A percentile compares a stretch with the other conserved stretches of the same genome.
These are phyloP conservation scores for Phialophora macrospora DNA, from an alignment of 2,329 filamentous ascomycete species.

Conservation along the genomic window DNA sequence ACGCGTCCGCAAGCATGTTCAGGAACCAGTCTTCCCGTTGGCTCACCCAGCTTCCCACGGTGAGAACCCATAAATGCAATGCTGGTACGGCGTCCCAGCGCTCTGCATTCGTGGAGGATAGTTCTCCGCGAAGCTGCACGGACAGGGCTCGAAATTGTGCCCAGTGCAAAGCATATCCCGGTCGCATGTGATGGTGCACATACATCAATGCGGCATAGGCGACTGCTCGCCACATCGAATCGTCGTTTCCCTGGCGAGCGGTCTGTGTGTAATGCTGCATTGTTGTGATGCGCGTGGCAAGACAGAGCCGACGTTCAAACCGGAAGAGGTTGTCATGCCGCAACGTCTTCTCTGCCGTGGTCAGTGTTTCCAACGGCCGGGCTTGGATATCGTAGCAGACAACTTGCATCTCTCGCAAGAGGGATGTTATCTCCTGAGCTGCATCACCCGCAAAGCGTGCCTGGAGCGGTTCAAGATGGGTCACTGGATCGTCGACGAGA, in stretches of 20 bases:
- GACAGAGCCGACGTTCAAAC: slow-evolving; percentile 22
- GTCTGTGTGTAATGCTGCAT: neutral
- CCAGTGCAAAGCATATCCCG: slow-evolving; percentile 13
- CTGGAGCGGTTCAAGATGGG: slow-evolving; percentile 22
- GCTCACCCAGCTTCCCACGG: slow-evolving; percentile 18
- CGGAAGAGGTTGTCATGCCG: slow-evolving; percentile 21
- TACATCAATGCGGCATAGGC: slow-evolving; percentile 22
- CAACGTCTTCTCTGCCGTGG: slow-evolving; percentile 10
- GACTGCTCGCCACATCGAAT: slow-evolving; percentile 14
- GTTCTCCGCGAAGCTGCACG: slow-evolving; percentile 13
- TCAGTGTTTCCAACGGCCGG: slow-evolving; percentile 12
- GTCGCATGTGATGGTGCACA: slow-evolving; percentile 23
- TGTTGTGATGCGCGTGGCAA: slow-evolving; percentile 15
- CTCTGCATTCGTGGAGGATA: neutral
- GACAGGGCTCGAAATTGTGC: slow-evolving; percentile 15
- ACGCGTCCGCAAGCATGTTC: slow-evolving; percentile 13
- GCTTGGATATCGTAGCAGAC: slow-evolving; percentile 22
- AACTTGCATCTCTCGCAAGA: slow-evolving; percentile 22
- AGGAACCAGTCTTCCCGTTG: slow-evolving; percentile 15
- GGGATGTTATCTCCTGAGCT: slow-evolving; percentile 5
- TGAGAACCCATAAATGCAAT: slow-evolving; percentile 19
- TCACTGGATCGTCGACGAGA: slow-evolving; percentile 15
- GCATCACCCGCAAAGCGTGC: slow-evolving; percentile 19
- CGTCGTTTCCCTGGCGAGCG: neutral
- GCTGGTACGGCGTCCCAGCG: slow-evolving; percentile 16